phyloP scores from a whole-genome alignment of 495 filamentous ascomycete genomes.

The Xylaria curta region DNA sequence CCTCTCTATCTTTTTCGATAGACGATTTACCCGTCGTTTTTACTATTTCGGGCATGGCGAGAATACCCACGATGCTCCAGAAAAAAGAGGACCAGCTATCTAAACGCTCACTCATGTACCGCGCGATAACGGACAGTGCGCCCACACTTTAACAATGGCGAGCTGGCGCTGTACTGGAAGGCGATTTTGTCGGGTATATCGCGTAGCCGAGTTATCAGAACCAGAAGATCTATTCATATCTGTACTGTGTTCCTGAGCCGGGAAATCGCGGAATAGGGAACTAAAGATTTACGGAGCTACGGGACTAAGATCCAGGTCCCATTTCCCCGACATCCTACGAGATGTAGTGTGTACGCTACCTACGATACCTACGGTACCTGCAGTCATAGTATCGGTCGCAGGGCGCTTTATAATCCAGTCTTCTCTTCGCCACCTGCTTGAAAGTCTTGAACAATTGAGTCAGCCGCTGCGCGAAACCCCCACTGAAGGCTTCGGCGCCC shows the following conservation, averaged over 20 bases:
- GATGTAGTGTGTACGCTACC: background rate
- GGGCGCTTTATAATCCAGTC: background rate
- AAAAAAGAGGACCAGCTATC: slow-evolving; percentile 21
- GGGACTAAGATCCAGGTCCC: slow-evolving; percentile 4
- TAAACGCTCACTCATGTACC: slow-evolving; percentile 10
- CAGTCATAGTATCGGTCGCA: background rate
- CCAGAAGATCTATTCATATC: background rate
- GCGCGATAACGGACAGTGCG: slow-evolving; percentile 26
- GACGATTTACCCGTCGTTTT: slow-evolving; percentile 14
- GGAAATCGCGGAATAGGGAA: slow-evolving; percentile 16
- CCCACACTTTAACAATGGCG: background rate
- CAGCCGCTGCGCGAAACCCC: slow-evolving; percentile 1
- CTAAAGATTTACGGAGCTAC: slow-evolving; percentile 1
- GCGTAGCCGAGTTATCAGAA: background rate
- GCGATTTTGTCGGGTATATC: background rate
- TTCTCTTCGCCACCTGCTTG: background rate
- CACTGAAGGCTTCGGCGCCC: slow-evolving; percentile 12
- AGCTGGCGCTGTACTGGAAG: background rate
- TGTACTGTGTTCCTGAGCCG: slow-evolving; percentile 11
- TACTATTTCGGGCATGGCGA: slow-evolving; percentile 23
- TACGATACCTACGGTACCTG: background rate
- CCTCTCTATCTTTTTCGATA: background rate
- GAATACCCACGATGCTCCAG: slow-evolving; percentile 16
- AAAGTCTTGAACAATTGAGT: slow-evolving; percentile 4
- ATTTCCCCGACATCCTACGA: background rate